These are phyloP conservation scores for Fusarium sp. DNA, from an alignment of 2,329 filamentous ascomycete genomes.

Conservation along the genomic window DNA sequence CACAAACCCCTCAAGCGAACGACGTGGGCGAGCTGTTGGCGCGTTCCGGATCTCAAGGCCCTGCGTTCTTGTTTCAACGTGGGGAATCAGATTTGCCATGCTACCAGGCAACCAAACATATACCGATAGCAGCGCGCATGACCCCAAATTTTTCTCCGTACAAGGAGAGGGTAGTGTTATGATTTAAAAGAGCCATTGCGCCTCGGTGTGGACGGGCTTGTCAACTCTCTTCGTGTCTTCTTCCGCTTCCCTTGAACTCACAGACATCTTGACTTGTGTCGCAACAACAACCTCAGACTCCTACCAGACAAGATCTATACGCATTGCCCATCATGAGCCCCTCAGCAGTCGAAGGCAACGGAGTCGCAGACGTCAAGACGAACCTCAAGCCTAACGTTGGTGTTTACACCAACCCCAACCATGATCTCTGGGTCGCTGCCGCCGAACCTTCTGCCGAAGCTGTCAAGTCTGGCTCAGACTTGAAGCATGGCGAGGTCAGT, in stretches of 20 bases:
- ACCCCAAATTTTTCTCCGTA: conserved; percentile 45
- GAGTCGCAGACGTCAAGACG: conserved; percentile 43
- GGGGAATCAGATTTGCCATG: conserved; percentile 47
- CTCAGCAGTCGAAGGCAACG: conserved; percentile 49
- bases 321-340: conserved; percentile 50
- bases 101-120: conserved; percentile 46
- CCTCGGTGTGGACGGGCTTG: conserved; percentile 28
- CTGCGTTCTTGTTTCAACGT: conserved; percentile 40
- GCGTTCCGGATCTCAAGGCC: conserved; percentile 36
- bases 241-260: conserved; percentile 15
- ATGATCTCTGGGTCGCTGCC: conserved; percentile 89
- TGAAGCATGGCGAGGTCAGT: conserved; percentile 87
- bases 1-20: conserved; percentile 44
- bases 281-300: conserved; percentile 18
- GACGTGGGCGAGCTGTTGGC: conserved; percentile 32
- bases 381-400: conserved; percentile 85
- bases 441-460: conserved; percentile 81
- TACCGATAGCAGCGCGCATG: conserved; percentile 47
- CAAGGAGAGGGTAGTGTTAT: conserved; percentile 25
- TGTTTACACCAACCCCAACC: conserved; percentile 93
- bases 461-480: conserved; percentile 73
- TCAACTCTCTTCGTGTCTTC: conserved; percentile 33
- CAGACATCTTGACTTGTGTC: conserved; percentile 15
- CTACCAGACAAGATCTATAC: conserved; percentile 23
- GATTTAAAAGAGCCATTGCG: conserved; percentile 40